These are phyloP conservation scores for Cafeteria roenbergensis DNA, from an alignment of 108 stramenopile genomes.

Conservation along the genomic window DNA sequence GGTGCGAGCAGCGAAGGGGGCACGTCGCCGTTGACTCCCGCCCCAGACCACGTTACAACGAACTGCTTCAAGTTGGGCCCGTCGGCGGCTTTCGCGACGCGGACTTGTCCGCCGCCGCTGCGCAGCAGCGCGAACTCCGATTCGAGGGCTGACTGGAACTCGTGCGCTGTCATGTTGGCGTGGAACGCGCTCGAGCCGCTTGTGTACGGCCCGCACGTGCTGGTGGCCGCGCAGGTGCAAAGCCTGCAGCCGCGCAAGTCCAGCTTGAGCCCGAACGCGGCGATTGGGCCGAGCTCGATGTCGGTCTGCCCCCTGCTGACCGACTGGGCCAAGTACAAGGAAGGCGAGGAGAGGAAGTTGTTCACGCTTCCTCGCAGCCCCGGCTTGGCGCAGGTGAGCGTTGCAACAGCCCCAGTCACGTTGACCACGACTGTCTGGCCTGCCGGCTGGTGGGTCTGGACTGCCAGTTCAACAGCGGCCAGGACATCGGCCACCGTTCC, in stretches of 20 bases:
- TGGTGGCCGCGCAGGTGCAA: not conserved
- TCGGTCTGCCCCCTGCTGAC: not conserved
- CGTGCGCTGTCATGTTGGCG: not conserved
- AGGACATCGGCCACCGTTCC: not conserved
- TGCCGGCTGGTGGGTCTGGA: not conserved
- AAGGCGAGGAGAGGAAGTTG: not conserved
- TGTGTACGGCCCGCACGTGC: not conserved
- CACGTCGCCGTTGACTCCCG: conserved; percentile 8
- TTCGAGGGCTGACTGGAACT: not conserved
- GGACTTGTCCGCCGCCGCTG: not conserved
- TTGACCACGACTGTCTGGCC: not conserved
- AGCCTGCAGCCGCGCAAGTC: not conserved
- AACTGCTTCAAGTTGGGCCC: not conserved
- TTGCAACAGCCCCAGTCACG: not conserved
- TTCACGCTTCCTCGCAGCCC: not conserved
- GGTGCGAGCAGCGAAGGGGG: not conserved
- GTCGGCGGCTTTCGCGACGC: not conserved
- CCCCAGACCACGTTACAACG: not conserved
- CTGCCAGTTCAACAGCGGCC: not conserved
- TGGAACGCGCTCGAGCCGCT: not conserved
- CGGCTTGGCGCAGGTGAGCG: not conserved
- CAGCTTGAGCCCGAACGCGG: not conserved
- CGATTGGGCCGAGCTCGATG: not conserved
- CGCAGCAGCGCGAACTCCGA: not conserved
- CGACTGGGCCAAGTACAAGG: not conserved